Evolutionary conservation across 2,329 filamentous ascomycete species (phyloP), one percentile per base, ranked within the genome.

Genomic region (Exophiala phaeomuriformis): DNA sequence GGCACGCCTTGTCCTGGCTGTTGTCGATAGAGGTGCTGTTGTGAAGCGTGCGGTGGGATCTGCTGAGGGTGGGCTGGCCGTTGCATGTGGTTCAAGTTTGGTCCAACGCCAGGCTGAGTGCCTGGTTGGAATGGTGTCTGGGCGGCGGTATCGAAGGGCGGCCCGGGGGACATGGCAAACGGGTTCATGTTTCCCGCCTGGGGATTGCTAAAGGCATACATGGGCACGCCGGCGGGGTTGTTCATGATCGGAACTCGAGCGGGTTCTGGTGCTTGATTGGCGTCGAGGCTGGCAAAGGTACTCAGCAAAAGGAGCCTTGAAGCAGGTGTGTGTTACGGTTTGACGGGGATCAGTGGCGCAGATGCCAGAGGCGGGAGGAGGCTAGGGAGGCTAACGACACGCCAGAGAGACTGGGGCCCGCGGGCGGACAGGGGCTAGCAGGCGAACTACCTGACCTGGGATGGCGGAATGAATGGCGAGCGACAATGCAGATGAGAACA

Each of bases 161-260:
- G 45, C 10, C 52, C 52, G 49, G 54, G 50, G 51, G 55, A 42
- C 27, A 43, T 42, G 36, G 56, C 12, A 52, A 51, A 58, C 30
- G 32, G 35, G 12, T 30, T 19, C 19, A 19, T 19, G 19, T 19
- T 35, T 40, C 36, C 52, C 29, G 52, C 49, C 37, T 50, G 54
- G 30, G 54, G 41, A 50, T 48, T 50, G 49, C 31, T 57, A 49
- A 52, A 59, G 49, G 37, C 56, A 50, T 58, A 60, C 47, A 51
- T 35, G 48, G 53, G 59, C 51, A 58, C 49, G 39, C 39, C 39
- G 56, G 56, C 58, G 61, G 61, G 60, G 61, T 63, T 59, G 49
- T 59, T 60, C 57, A 58, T 62, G 58, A 57, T 60, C 32, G 42
- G 19, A 19, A 19, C 19, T 47, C 49, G 47, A 54, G 44, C 47